A percentile compares a stretch with the other conserved stretches of the same genome.
Evolutionary conservation across 768 basidiomycete species (phyloP).

Genomic region (Dioszegia hungarica): DNA sequence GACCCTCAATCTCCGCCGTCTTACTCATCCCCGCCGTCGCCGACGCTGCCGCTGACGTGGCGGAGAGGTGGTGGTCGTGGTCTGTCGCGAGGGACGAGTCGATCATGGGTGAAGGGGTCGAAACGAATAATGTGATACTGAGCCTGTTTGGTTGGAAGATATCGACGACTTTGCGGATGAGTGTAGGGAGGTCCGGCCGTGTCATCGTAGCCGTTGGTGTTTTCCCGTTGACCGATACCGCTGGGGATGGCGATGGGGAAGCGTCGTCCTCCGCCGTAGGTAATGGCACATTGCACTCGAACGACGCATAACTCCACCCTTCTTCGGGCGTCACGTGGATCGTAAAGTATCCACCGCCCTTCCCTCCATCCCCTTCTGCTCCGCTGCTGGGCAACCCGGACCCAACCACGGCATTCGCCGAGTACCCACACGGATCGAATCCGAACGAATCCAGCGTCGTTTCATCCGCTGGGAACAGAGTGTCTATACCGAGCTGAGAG

Average conservation of each 20-base stretch:
- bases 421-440: slow-evolving; percentile 93
- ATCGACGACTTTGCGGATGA: slow-evolving; percentile 79
- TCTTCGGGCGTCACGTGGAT: slow-evolving; percentile 98
- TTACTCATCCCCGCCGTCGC: slow-evolving; percentile 47
- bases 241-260: slow-evolving; percentile 26
- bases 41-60: too few relatives aligned
- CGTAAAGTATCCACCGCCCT: slow-evolving; percentile 88
- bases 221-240: slow-evolving; percentile 38
- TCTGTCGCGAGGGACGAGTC: neutral
- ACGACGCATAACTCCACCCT: slow-evolving; percentile 97
- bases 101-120: slow-evolving; percentile 20
- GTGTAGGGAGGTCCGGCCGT: slow-evolving; percentile 67
- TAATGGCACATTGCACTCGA: slow-evolving; percentile 91
- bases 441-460: slow-evolving; percentile 87
- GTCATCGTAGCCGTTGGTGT: neutral
- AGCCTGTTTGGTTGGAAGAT: slow-evolving; percentile 89
- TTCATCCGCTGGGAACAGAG: slow-evolving; percentile 71
- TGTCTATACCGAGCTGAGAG: slow-evolving; percentile 67
- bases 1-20: slow-evolving; percentile 58
- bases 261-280: slow-evolving; percentile 48
- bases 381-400: slow-evolving; percentile 54
- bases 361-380: slow-evolving; percentile 25
- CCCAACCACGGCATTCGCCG: slow-evolving; percentile 76
- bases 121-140: slow-evolving; percentile 85
- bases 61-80: too few relatives aligned